These are phyloP conservation scores for Kernera saxatilis DNA, from an alignment of 345 rosid species.

Conservation along the genomic window DNA sequence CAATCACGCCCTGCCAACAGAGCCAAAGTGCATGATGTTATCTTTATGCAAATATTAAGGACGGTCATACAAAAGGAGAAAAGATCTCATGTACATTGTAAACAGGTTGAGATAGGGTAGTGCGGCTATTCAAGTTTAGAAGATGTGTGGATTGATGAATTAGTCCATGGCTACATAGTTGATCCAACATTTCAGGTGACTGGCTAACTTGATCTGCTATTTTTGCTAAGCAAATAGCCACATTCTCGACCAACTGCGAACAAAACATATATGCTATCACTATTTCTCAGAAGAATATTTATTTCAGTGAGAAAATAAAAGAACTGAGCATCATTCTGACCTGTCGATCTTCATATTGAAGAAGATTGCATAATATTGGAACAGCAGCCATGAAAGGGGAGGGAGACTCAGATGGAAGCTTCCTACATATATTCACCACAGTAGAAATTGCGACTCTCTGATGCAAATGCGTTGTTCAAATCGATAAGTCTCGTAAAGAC, in stretches of 20 bases:
- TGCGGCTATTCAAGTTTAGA: slow-evolving; percentile 62
- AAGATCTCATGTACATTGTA: slow-evolving; percentile 53
- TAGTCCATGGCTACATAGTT: slow-evolving; percentile 70
- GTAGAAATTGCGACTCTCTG: slow-evolving; percentile 93
- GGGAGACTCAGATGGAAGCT: slow-evolving; percentile 62
- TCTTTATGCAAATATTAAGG: neutral
- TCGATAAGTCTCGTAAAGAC: slow-evolving; percentile 2
- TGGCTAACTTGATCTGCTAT: slow-evolving; percentile 62
- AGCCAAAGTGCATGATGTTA: slow-evolving; percentile 11
- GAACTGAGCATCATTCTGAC: slow-evolving; percentile 27
- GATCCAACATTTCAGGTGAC: slow-evolving; percentile 65
- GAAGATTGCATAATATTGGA: slow-evolving; percentile 82
- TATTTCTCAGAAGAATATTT: neutral
- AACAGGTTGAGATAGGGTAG: slow-evolving; percentile 68
- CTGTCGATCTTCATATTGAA: slow-evolving; percentile 88
- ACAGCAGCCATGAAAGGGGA: slow-evolving; percentile 67
- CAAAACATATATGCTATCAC: slow-evolving; percentile 4
- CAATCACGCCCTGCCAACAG: slow-evolving; percentile 75
- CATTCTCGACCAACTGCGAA: slow-evolving; percentile 85
- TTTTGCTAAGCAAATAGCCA: slow-evolving; percentile 72
- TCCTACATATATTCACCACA: slow-evolving; percentile 83
- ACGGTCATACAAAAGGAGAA: neutral
- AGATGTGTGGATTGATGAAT: slow-evolving; percentile 60
- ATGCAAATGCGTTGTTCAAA: slow-evolving; percentile 15
- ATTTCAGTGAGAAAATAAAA: neutral